Evolutionary conservation across 2,329 filamentous ascomycete species (phyloP), one percentile per base, ranked within the genome.

Genomic region (Microcyclosporella mali): DNA sequence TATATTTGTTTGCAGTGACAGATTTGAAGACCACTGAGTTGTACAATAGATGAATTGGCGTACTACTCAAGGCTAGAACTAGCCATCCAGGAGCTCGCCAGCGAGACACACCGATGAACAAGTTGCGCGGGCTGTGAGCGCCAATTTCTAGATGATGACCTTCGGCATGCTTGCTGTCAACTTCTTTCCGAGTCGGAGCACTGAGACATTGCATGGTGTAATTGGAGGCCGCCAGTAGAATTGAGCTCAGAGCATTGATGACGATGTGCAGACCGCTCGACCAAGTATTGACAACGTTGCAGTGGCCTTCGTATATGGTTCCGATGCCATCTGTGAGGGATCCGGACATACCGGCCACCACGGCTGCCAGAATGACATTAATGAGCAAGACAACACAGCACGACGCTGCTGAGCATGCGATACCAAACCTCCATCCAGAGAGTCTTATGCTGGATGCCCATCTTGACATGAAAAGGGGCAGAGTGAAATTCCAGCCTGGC

Each of bases 131-230:
- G 25, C 67, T 70, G 6, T 65, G 57, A 2, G 71, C 53, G 0
- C 74, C 71, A 34, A 74, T 68, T 25, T 71, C 66, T 1, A 75
- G 54, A 65, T 66, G 70, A 12, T 51, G 58, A 1, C 62, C 56
- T 36, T 55, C 48, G 0, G 48, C 37, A 57, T 79, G 75, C 0
- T 72, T 72, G 10, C 49, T 50, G 35, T 78, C 68, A 8, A 78
- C 55, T 31, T 78, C 72, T 6, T 53, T 17, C 17, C 75, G 59
- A 1, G 70, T 76, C 0, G 75, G 75, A 1, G 73, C 66, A 10
- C 60, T 67, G 10, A 79, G 56, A 16, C 69, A 62, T 46, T 78
- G 75, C 70, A 76, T 75, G 43, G 65, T 68, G 45, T 72, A 75
- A 51, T 74, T 75, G 30, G 68, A 71, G 3, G 70, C 70, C 1